A percentile compares a stretch with the other conserved stretches of the same genome.
These are phyloP conservation scores for Venustampulla echinocandica DNA, from an alignment of 495 filamentous ascomycete species.

Conservation along the genomic window DNA sequence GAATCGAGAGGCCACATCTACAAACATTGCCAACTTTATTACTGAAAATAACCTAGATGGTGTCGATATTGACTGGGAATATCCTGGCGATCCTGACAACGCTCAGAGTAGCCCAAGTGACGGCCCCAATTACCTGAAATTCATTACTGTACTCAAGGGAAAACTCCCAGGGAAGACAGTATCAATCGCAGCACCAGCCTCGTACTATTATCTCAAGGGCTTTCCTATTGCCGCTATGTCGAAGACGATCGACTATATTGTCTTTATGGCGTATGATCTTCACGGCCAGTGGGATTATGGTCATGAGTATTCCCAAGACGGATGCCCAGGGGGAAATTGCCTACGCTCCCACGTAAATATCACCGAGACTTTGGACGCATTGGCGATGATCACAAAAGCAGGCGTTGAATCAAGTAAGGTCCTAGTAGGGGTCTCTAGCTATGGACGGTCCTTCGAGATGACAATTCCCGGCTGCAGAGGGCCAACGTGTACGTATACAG, in stretches of 20 bases:
- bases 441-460: constrained; percentile 32
- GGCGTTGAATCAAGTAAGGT: constrained; percentile 31
- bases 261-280: constrained; percentile 33
- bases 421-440: constrained; percentile 29
- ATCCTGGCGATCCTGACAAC: constrained; percentile 30
- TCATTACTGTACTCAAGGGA: constrained; percentile 4
- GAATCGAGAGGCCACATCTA: constrained; percentile 30
- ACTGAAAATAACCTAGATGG: constrained; percentile 23
- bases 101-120: constrained; percentile 23
- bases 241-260: constrained; percentile 26
- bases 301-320: neutral
- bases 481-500: constrained; percentile 21
- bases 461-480: constrained; percentile 21
- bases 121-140: constrained; percentile 25
- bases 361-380: constrained; percentile 30
- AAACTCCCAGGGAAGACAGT: neutral
- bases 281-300: constrained; percentile 23
- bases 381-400: constrained; percentile 38
- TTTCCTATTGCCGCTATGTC: constrained; percentile 25
- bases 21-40: constrained; percentile 25
- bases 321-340: constrained; percentile 27
- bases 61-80: constrained; percentile 22
- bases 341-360: constrained; percentile 29
- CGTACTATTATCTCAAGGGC: constrained; percentile 30
- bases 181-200: constrained; percentile 20